Percentiles rank a stretch among this genome's conserved stretches.
Evolutionary conservation across 371 early-diverging fungal species (phyloP).

Genomic region (Coemansia sp.): DNA sequence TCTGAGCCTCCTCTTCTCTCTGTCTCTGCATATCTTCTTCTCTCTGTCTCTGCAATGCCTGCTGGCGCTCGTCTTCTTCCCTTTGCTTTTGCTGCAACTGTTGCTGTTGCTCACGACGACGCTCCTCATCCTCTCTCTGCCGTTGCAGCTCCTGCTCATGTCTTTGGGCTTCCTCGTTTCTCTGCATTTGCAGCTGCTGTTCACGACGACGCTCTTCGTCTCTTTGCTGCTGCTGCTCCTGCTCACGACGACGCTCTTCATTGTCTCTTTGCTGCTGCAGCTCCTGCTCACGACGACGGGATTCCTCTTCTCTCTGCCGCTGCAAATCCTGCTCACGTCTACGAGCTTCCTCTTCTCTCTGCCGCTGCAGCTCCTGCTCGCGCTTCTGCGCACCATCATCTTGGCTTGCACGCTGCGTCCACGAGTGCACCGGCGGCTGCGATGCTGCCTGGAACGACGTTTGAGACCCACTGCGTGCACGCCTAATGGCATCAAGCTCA

Average conservation of each 20-base stretch:
- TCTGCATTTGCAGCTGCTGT: conserved; percentile 13
- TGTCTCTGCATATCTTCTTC: not conserved
- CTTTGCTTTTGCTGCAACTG: not conserved
- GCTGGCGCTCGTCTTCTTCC: not conserved
- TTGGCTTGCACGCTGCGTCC: conserved; percentile 25
- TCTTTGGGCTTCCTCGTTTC: conserved; percentile 9
- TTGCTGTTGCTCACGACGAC: not conserved
- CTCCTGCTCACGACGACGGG: conserved; percentile 7
- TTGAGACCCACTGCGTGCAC: conserved; percentile 42
- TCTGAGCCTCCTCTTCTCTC: not conserved
- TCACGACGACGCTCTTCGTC: not conserved
- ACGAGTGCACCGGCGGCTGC: conserved; percentile 23
- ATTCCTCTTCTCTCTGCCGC: not conserved
- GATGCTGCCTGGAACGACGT: conserved; percentile 6
- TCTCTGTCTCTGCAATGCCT: not conserved
- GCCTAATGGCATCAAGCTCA: conserved; percentile 46
- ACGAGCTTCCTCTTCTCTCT: not conserved
- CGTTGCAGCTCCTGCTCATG: not conserved
- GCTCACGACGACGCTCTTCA: conserved; percentile 7
- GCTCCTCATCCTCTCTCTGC: not conserved
- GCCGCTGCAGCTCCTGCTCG: conserved; percentile 18
- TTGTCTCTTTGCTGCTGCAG: not conserved
- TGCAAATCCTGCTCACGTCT: conserved; percentile 11
- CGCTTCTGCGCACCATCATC: conserved; percentile 12
- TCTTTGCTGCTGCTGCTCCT: not conserved